Evolutionary conservation across 345 rosid species (phyloP).

Genomic region (Gossypium australe): DNA sequence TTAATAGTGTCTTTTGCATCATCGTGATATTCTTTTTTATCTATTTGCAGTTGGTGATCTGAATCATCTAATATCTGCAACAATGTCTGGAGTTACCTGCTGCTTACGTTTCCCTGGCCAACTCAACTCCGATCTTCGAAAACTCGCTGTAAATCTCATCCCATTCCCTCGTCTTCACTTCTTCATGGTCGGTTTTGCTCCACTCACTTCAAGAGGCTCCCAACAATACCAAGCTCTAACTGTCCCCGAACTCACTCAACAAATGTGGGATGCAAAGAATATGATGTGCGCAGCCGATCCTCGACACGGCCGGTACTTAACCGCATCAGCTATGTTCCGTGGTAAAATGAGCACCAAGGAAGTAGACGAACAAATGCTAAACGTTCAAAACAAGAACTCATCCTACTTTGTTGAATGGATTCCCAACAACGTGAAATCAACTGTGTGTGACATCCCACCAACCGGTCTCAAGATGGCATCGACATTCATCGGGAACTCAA

Average conservation of each 20-base stretch:
- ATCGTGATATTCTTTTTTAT: neutral
- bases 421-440: slow-evolving; percentile 69
- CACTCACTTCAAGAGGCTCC: slow-evolving; percentile 34
- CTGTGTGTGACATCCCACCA: slow-evolving; percentile 74
- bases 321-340: slow-evolving; percentile 76
- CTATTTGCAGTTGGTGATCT: slow-evolving; percentile 42
- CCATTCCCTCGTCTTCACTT: slow-evolving; percentile 77
- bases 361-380: slow-evolving; percentile 65
- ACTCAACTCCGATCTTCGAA: slow-evolving; percentile 62
- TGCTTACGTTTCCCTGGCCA: slow-evolving; percentile 72
- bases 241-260: too few species aligned
- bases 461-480: slow-evolving; percentile 71
- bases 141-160: slow-evolving; percentile 57
- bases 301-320: slow-evolving; percentile 35
- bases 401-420: slow-evolving; percentile 68
- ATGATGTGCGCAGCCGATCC: too few species aligned
- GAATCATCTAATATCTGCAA: slow-evolving; percentile 65
- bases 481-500: slow-evolving; percentile 61
- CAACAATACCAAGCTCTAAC: slow-evolving; percentile 52
- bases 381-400: slow-evolving; percentile 63
- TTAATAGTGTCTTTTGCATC: neutral
- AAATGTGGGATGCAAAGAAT: too few species aligned
- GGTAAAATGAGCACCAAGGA: slow-evolving; percentile 79
- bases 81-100: slow-evolving; percentile 73
- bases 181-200: slow-evolving; percentile 51